Evolutionary conservation across 2,329 filamentous ascomycete species (phyloP).

Genomic region (Fusarium pilosicola): DNA sequence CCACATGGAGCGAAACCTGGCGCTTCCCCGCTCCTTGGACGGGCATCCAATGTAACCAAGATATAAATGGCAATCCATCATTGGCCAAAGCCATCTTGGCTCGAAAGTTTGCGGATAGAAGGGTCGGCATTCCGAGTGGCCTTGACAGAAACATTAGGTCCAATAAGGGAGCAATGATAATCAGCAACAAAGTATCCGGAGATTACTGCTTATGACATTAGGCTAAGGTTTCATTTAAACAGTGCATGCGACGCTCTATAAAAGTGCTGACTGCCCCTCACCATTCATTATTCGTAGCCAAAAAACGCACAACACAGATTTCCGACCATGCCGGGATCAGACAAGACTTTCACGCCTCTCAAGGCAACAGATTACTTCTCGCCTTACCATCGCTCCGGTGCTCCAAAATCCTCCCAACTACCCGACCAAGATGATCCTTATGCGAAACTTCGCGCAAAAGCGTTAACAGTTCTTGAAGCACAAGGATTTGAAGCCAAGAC

Average conservation of each 20-base stretch:
- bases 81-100: neutral
- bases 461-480: neutral
- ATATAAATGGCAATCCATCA: neutral
- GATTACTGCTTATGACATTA: neutral
- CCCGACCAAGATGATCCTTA: neutral
- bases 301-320: neutral
- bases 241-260: no score
- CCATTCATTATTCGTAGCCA: rapidly evolving
- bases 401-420: neutral
- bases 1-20: neutral
- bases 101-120: neutral
- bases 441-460: neutral
- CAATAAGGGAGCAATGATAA: rapidly evolving
- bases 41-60: neutral
- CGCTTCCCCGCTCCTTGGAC: neutral
- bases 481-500: neutral
- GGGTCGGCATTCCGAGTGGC: neutral
- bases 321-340: neutral
- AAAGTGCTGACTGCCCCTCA: neutral
- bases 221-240: neutral
- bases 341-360: neutral
- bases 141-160: neutral
- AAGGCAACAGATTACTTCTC: neutral
- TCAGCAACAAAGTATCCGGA: neutral
- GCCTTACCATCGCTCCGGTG: neutral